Percentiles rank a stretch among this genome's conserved stretches.
These are phyloP conservation scores for Penicillium waksmanii DNA, from an alignment of 495 filamentous ascomycete genomes.

Conservation along the genomic window DNA sequence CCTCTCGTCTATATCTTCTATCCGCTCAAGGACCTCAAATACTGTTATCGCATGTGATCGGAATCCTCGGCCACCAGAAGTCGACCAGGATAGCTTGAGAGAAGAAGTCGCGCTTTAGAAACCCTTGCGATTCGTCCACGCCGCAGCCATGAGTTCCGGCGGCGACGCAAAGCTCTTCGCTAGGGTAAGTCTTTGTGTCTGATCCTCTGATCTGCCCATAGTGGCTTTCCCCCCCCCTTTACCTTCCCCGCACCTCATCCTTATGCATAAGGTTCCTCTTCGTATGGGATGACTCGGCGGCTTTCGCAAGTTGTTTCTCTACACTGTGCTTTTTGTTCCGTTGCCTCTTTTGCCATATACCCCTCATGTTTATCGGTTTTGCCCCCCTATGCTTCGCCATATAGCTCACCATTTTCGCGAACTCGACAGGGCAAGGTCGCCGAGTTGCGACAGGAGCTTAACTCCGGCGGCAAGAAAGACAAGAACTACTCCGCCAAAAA, in stretches of 20 bases:
- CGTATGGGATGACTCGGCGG: constrained; percentile 1
- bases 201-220: constrained; percentile 21
- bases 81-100: constrained; percentile 13
- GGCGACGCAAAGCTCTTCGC: constrained; percentile 99
- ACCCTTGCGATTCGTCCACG: constrained; percentile 23
- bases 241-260: constrained; percentile 27
- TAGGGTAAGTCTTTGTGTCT: constrained; percentile 70
- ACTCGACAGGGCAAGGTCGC: constrained; percentile 92
- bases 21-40: neutral
- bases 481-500: constrained; percentile 97
- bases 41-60: constrained; percentile 21
- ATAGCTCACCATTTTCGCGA: constrained; percentile 45
- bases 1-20: constrained; percentile 1
- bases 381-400: constrained; percentile 31
- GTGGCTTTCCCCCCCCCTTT: constrained; percentile 4
- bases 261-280: constrained; percentile 13
- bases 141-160: constrained; percentile 69
- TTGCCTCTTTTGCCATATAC: constrained; percentile 7
- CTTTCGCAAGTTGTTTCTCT: constrained; percentile 7
- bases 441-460: constrained; percentile 92
- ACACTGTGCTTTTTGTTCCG: constrained; percentile 10
- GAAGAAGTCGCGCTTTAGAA: constrained; percentile 13
- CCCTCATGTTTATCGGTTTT: constrained; percentile 38
- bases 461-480: constrained; percentile 94
- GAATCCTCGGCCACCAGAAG: constrained; percentile 12